phyloP scores from a whole-genome alignment of 306 rosid genomes.

The Sechiopsis laciniata region DNA sequence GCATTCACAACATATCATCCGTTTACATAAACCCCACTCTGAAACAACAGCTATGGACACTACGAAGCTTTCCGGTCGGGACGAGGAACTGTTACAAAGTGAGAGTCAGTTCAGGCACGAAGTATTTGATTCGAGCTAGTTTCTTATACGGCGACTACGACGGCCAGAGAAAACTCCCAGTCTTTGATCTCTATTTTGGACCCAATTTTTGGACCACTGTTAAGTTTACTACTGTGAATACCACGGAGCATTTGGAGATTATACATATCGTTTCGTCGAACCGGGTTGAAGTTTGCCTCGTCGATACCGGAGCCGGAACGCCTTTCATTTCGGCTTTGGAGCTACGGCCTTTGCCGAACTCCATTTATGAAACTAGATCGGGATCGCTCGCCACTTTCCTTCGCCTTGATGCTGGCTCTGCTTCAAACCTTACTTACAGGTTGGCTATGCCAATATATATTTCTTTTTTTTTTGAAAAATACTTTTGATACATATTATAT shows the following conservation, averaged over 20 bases:
- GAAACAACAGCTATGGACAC: constrained; percentile 21
- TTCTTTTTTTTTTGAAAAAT: too few relatives aligned
- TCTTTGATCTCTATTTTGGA: constrained; percentile 44
- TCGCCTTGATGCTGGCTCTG: constrained; percentile 35
- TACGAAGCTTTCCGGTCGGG: constrained; percentile 59
- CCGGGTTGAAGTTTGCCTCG: constrained; percentile 31
- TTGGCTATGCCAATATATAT: constrained; percentile 11
- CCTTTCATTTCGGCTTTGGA: constrained; percentile 21
- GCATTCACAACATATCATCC: not conserved
- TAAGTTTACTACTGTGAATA: not conserved
- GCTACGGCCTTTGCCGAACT: constrained; percentile 29
- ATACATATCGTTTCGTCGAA: constrained; percentile 27
- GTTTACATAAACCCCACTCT: not conserved
- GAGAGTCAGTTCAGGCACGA: constrained; percentile 23
- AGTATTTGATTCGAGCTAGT: constrained; percentile 36
- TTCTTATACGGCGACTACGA: constrained; percentile 51
- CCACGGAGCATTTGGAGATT: constrained; percentile 23
- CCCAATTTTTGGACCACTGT: constrained; percentile 34
- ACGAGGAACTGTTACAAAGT: constrained; percentile 47
- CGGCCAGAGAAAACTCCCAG: constrained; percentile 16
- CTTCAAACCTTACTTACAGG: constrained; percentile 29
- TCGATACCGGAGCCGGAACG: constrained; percentile 25
- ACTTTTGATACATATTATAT: too few relatives aligned
- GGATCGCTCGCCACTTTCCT: constrained; percentile 11
- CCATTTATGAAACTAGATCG: constrained; percentile 19